Percentiles rank a stretch among this genome's conserved stretches.
Conservation (phyloP, 1,139 yeast species). For the Yamadazyma pseudoaaseri region DNA sequence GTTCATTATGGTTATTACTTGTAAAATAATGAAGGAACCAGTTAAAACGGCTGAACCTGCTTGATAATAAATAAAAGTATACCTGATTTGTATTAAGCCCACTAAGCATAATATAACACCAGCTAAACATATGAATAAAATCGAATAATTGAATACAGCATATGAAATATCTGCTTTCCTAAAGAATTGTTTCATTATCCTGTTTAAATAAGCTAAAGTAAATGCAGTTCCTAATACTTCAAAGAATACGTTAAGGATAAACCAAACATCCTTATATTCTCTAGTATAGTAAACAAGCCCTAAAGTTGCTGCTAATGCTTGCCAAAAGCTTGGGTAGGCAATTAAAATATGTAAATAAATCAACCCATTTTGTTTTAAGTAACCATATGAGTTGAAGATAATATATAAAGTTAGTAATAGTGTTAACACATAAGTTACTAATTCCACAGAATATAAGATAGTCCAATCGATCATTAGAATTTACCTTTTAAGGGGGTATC, state of each 20-base stretch:
- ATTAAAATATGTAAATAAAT: slow-evolving; percentile 9
- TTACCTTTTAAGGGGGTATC: too few species aligned
- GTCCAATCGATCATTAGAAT: slow-evolving; percentile 10
- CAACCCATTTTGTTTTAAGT: slow-evolving; percentile 6
- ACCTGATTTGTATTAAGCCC: slow-evolving; percentile 11
- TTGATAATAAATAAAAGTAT: slow-evolving; percentile 12
- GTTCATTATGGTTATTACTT: slow-evolving; percentile 4
- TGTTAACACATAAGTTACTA: slow-evolving; percentile 8
- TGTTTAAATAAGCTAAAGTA: slow-evolving; percentile 10
- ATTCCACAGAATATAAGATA: slow-evolving; percentile 12
- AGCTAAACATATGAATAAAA: slow-evolving; percentile 7
- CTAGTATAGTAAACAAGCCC: slow-evolving; percentile 12
- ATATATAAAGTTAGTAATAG: slow-evolving; percentile 9
- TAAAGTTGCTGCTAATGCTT: slow-evolving; percentile 10
- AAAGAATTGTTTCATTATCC: slow-evolving; percentile 8
- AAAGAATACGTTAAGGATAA: slow-evolving; percentile 12
- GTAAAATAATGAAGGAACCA: slow-evolving; percentile 8
- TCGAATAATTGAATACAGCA: slow-evolving; percentile 8
- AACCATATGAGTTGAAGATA: slow-evolving; percentile 7
- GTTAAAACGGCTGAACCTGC: slow-evolving; percentile 12
- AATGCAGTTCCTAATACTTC: slow-evolving; percentile 13
- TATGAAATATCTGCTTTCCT: slow-evolving; percentile 5
- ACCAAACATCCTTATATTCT: slow-evolving; percentile 13
- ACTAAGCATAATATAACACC: slow-evolving; percentile 10
- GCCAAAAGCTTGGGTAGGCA: slow-evolving; percentile 14